phyloP scores from a whole-genome alignment of 2,329 filamentous ascomycete species.

The Aspergillus niger region DNA sequence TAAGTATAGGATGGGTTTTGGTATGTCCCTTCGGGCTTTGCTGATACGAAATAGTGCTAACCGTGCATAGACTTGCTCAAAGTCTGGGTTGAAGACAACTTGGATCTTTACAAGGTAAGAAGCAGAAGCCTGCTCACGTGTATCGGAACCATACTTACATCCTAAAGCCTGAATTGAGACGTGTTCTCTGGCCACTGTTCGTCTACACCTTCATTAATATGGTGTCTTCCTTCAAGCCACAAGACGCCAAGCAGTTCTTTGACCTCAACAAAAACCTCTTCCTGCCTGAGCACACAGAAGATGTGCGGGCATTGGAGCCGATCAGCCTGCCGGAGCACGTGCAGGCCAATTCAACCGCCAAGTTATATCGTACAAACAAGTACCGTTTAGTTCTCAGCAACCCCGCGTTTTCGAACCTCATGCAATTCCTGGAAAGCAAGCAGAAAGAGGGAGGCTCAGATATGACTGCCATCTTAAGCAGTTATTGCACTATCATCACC shows the following conservation, averaged over 20 bases:
- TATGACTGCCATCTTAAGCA: slow-evolving; percentile 71
- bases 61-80: slow-evolving; percentile 60
- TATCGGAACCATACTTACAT: slow-evolving; percentile 9
- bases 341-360: slow-evolving; percentile 72
- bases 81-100: slow-evolving; percentile 84
- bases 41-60: slow-evolving; percentile 1
- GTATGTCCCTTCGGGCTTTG: slow-evolving; percentile 35
- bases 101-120: slow-evolving; percentile 87
- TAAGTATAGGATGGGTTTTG: slow-evolving; percentile 75
- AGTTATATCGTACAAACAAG: slow-evolving; percentile 80
- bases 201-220: slow-evolving; percentile 89
- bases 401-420: slow-evolving; percentile 76
- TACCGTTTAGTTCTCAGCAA: slow-evolving; percentile 89
- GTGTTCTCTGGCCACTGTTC: slow-evolving; percentile 89
- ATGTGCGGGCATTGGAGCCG: slow-evolving; percentile 72
- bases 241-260: slow-evolving; percentile 74
- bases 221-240: slow-evolving; percentile 68
- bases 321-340: slow-evolving; percentile 78
- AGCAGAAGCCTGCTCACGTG: slow-evolving; percentile 16
- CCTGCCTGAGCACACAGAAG: slow-evolving; percentile 75
- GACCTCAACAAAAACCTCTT: slow-evolving; percentile 69
- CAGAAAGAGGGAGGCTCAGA: slow-evolving; percentile 76
- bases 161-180: slow-evolving; percentile 75
- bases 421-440: slow-evolving; percentile 88
- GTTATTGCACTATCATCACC: slow-evolving; percentile 60